Percentiles rank a stretch among this genome's conserved stretches.
Evolutionary conservation across 768 basidiomycete species (phyloP).

Genomic region (Pulveroboletus frians): DNA sequence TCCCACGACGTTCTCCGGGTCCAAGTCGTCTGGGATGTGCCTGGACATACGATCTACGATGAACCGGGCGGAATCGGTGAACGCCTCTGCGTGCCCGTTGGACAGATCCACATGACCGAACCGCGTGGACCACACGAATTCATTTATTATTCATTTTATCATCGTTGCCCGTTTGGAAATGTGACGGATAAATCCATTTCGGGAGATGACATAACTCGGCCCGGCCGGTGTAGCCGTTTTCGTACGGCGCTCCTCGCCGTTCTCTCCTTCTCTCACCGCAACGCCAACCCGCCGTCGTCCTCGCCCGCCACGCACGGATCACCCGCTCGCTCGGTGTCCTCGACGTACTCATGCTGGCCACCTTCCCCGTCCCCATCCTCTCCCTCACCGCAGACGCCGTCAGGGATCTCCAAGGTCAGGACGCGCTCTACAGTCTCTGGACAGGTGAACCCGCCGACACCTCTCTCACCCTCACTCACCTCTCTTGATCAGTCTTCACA

Average conservation of each 20-base stretch:
- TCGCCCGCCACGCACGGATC: conserved; percentile 16
- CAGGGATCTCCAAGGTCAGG: conserved; percentile 60
- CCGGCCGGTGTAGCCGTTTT: conserved; percentile 12
- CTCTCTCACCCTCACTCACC: neutral
- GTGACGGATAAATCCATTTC: too few species aligned
- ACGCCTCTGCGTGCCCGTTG: too few species aligned
- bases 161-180: too few species aligned
- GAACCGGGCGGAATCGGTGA: conserved; percentile 9
- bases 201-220: too few species aligned
- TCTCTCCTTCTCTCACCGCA: conserved; percentile 19
- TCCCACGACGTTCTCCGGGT: conserved; percentile 9
- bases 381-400: conserved; percentile 62
- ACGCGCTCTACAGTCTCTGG: conserved; percentile 66
- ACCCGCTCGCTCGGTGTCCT: conserved; percentile 20
- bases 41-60: conserved; percentile 12
- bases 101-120: conserved; percentile 11
- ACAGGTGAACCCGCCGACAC: conserved; percentile 39
- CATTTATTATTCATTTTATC: too few species aligned
- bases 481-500: conserved; percentile 58
- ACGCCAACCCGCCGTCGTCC: conserved; percentile 4
- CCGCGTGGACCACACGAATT: conserved; percentile 11
- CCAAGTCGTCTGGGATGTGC: too few species aligned
- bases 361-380: conserved; percentile 62
- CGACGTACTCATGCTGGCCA: conserved; percentile 43
- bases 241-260: conserved; percentile 7